Evolutionary conservation across 1,139 yeast genomes (phyloP).

Genomic region (Casaregolazyma suthepensis): DNA sequence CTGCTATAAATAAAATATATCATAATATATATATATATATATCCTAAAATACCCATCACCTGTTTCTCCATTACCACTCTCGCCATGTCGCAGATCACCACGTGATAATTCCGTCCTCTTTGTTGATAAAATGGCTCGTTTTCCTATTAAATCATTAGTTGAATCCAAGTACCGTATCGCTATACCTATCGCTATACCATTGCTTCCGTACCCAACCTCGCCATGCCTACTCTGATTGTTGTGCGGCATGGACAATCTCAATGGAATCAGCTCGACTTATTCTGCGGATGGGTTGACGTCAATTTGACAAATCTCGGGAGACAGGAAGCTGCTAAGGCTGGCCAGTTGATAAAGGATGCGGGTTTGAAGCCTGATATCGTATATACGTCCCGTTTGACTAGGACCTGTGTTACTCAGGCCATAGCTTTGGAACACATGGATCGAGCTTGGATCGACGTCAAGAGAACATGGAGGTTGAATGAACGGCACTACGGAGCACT

Average conservation of each 20-base stretch:
- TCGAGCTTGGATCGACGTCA: constrained; percentile 85
- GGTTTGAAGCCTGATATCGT: constrained; percentile 79
- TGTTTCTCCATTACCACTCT: background rate
- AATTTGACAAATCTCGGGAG: constrained; percentile 77
- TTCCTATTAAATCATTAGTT: too few relatives aligned
- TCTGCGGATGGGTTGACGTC: constrained; percentile 99
- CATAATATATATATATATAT: too few relatives aligned
- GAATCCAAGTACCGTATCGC: too few relatives aligned
- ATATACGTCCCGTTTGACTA: constrained; percentile 85
- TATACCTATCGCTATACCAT: too few relatives aligned
- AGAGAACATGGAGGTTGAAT: constrained; percentile 96
- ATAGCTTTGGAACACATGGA: constrained; percentile 86
- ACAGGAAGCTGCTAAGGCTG: constrained; percentile 90
- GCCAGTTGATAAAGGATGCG: constrained; percentile 84
- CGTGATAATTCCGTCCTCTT: background rate
- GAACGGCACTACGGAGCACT: constrained; percentile 99
- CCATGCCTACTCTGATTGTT: constrained; percentile 31
- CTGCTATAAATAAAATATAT: too few relatives aligned
- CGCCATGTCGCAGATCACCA: background rate
- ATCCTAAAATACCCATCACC: background rate
- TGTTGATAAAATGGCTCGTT: constrained; percentile 74
- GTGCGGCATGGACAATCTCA: constrained; percentile 96
- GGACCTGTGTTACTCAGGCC: constrained; percentile 98
- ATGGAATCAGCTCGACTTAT: constrained; percentile 96
- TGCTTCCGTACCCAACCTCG: background rate